Conservation (phyloP, 2,329 filamentous ascomycete species). For the Rutstroemia sp. region DNA sequence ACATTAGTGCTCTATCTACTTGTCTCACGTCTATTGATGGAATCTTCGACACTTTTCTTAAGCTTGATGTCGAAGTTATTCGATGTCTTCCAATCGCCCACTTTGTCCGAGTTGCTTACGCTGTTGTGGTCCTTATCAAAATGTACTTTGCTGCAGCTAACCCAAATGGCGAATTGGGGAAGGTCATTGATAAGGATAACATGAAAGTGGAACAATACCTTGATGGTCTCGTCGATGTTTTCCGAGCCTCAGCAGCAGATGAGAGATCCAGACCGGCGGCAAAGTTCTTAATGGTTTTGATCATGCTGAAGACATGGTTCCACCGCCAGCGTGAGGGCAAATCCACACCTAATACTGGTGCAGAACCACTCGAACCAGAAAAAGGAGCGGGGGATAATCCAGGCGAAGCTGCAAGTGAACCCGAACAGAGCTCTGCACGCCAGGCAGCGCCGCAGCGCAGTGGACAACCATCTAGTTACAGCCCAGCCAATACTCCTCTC, state of each 20-base stretch:
- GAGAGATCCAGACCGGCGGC: slow-evolving; percentile 57
- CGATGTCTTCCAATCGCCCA: slow-evolving; percentile 42
- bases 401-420: not conserved
- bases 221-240: slow-evolving; percentile 61
- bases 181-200: slow-evolving; percentile 59
- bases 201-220: slow-evolving; percentile 61
- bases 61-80: slow-evolving; percentile 39
- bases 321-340: slow-evolving; percentile 27
- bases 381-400: not conserved
- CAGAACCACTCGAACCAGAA: not conserved
- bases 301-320: slow-evolving; percentile 61
- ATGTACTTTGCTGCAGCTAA: slow-evolving; percentile 54
- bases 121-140: slow-evolving; percentile 51
- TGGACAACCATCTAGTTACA: slow-evolving; percentile 23
- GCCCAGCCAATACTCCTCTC: slow-evolving; percentile 30
- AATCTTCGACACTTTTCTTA: slow-evolving; percentile 44
- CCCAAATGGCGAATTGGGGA: slow-evolving; percentile 58
- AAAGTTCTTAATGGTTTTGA: slow-evolving; percentile 64
- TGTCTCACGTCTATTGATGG: slow-evolving; percentile 46
- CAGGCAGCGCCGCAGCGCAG: slow-evolving; percentile 5
- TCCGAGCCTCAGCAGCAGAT: slow-evolving; percentile 54
- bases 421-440: not conserved
- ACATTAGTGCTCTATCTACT: slow-evolving; percentile 44
- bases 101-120: slow-evolving; percentile 47
- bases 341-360: not conserved